Evolutionary conservation across 257 asterid genomes (phyloP).

Genomic region (Cynanchum wilfordii): DNA sequence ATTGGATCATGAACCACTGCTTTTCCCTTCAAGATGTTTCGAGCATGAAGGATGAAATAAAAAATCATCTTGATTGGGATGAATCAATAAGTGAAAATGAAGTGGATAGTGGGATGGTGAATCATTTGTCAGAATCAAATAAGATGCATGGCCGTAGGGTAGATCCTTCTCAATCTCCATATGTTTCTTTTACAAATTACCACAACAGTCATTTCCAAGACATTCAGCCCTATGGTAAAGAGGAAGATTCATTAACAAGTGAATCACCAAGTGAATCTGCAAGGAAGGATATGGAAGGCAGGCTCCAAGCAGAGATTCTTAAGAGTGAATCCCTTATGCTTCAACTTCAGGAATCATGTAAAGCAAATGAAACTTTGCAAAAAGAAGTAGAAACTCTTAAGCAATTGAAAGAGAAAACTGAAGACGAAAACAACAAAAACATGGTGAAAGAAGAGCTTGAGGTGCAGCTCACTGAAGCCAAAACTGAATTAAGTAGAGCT

Average conservation of each 20-base stretch:
- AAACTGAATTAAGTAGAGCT: slow-evolving; percentile 37
- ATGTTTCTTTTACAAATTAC: slow-evolving; percentile 23
- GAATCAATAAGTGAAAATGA: slow-evolving; percentile 61
- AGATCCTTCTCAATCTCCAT: slow-evolving; percentile 19
- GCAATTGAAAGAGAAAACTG: slow-evolving; percentile 31
- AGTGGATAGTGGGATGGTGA: slow-evolving; percentile 40
- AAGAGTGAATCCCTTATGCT: slow-evolving; percentile 31
- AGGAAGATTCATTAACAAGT: slow-evolving; percentile 25
- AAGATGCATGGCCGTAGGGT: slow-evolving; percentile 17
- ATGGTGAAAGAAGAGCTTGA: slow-evolving; percentile 40
- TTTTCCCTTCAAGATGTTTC: slow-evolving; percentile 81
- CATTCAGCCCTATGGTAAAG: slow-evolving; percentile 21
- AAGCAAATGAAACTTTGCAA: slow-evolving; percentile 31
- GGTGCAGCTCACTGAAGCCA: slow-evolving; percentile 31
- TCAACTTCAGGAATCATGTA: slow-evolving; percentile 44
- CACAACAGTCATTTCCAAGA: slow-evolving; percentile 23
- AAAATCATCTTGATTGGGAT: slow-evolving; percentile 57
- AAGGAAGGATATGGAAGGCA: slow-evolving; percentile 29
- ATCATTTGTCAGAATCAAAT: slow-evolving; percentile 33
- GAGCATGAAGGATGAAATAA: slow-evolving; percentile 61
- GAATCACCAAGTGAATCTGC: slow-evolving; percentile 29
- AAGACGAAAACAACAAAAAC: slow-evolving; percentile 29
- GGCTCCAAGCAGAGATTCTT: slow-evolving; percentile 33
- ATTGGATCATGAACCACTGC: slow-evolving; percentile 79
- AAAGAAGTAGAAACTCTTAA: slow-evolving; percentile 28